Percentiles rank a stretch among this genome's conserved stretches.
phyloP scores from a whole-genome alignment of 2,329 filamentous ascomycete genomes.

The Penicillium sclerotigenum region DNA sequence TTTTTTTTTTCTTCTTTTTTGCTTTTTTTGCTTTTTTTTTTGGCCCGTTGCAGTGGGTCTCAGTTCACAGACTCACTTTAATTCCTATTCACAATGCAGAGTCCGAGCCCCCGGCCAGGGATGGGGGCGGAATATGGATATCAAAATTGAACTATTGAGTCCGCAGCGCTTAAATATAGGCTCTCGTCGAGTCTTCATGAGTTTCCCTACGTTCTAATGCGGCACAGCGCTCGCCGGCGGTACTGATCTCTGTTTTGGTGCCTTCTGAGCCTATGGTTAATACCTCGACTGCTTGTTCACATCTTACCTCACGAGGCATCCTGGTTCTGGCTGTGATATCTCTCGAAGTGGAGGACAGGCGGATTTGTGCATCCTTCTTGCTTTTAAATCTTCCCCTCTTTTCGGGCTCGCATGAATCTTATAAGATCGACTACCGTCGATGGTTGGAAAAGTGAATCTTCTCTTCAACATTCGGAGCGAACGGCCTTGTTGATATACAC shows the following conservation, averaged over 20 bases:
- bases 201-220: conserved; percentile 25
- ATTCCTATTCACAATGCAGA: conserved; percentile 22
- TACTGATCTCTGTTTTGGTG: conserved; percentile 25
- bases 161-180: conserved; percentile 39
- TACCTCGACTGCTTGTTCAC: conserved; percentile 24
- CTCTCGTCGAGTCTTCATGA: conserved; percentile 29
- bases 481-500: conserved; percentile 9
- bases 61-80: conserved; percentile 11
- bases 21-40: not conserved
- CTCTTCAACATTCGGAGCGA: not conserved
- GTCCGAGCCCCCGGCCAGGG: conserved; percentile 27
- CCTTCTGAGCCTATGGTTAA: conserved; percentile 34
- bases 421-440: conserved; percentile 14
- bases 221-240: conserved; percentile 32
- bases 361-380: conserved; percentile 21
- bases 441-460: conserved; percentile 4
- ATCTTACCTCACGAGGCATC: conserved; percentile 37
- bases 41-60: conserved; percentile 18
- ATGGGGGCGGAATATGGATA: conserved; percentile 35
- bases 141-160: conserved; percentile 24
- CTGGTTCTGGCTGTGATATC: conserved; percentile 26
- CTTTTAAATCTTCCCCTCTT: conserved; percentile 14
- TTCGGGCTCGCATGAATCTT: conserved; percentile 13
- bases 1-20: not conserved
- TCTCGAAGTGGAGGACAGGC: conserved; percentile 25